Evolutionary conservation across 257 asterid genomes (phyloP), one percentile per base, ranked within the genome.

Genomic region (Linderniella brevidens): DNA sequence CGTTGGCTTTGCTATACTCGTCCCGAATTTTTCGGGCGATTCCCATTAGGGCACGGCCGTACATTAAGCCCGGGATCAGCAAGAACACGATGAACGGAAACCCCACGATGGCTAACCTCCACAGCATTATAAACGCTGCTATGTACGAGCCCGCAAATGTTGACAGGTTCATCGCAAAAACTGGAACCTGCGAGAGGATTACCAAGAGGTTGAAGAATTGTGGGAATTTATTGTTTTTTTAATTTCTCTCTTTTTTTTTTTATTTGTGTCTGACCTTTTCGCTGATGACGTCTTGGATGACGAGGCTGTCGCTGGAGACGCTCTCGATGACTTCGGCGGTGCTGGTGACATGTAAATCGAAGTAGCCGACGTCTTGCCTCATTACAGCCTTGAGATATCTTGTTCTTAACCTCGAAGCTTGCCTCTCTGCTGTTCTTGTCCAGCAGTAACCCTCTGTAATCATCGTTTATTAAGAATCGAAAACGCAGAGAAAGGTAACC

Each of bases 401-500:
- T 11, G 72, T 63, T 52, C 96, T 65, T 45, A 88, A 40, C 48
- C 79, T 69, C 0, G 92, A 78, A 16, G 96, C 94, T 66, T 84
- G 95, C 46, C 96, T 76, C 72, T 84, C 96, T 10, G 88, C 94
- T 9, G 98, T 85, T 68, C 94, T 76, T 49, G 96, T 77, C 96
- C 96, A 90, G 52, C 96, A 90, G 67, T 74, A 90, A 0, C 94
- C 96, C 92, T 90, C 98, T 88, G 52, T 44, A 10, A 11, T 17
- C 44, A 11, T 35, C 17, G 11, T 14, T 17, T 38, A 2, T 6
- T 39, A 50, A 4, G 13, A 13, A n/a, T 39, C 11, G 19, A 12
- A 15, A 43, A 18, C n/a, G 35, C 13, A 11, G 38, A 13, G 8
- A 25, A n/a, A 5, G 9, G 5, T 14, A n/a, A n/a, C n/a, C 8